Base-by-base conservation (phyloP, 2,329 filamentous ascomycete genomes). In the Teratosphaeriaceae sp. region DNA sequence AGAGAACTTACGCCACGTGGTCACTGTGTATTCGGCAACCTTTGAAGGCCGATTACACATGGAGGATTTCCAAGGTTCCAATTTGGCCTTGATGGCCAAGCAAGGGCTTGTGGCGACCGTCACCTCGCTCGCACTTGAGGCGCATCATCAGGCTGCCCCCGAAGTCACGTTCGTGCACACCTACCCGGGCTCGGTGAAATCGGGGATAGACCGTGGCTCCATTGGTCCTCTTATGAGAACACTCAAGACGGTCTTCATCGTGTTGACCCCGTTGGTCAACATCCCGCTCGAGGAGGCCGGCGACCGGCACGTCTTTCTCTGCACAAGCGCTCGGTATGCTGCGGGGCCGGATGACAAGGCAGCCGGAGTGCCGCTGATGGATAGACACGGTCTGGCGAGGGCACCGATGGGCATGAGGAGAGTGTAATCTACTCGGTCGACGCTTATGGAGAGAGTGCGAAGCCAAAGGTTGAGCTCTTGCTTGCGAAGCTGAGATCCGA, bases 221-320 rank as follows among this genome's bases (percentile, higher is more conserved):
- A 39, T 39, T 19, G 37, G 37, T 3, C 24, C 22, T 15, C 24
- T 39, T 3, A 39, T 39, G 37, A 43, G 44, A 2, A 48, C 38
- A 7, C 8, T 59, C 33, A 48, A 50, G 12, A 40, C 29, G 1
- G 19, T 52, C 5, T 41, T 42, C 15, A 22, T 23, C 15, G 8
- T 58, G 1, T 9, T 58, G 2, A 49, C 47, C 3, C 47, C 48
- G 21, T 45, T 57, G 12, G 29, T 60, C 7, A 45, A 45, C 7
- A 53, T 60, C n/a, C 48, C 51, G 2, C 18, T 49, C 0, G 50
- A 46, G 2, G 64, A 66, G 42, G 54, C 47, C 26, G 65, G 64
- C 15, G 61, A 65, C 46, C 48, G 64, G 5, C 61, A 66, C 48
- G 29, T 65, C 19, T 66, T 56, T 42, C 39, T 62, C 2, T 55